A percentile compares a stretch with the other conserved stretches of the same genome.
These are phyloP conservation scores for Aurifilum marmelostoma DNA, from an alignment of 2,329 filamentous ascomycete genomes.

Conservation along the genomic window DNA sequence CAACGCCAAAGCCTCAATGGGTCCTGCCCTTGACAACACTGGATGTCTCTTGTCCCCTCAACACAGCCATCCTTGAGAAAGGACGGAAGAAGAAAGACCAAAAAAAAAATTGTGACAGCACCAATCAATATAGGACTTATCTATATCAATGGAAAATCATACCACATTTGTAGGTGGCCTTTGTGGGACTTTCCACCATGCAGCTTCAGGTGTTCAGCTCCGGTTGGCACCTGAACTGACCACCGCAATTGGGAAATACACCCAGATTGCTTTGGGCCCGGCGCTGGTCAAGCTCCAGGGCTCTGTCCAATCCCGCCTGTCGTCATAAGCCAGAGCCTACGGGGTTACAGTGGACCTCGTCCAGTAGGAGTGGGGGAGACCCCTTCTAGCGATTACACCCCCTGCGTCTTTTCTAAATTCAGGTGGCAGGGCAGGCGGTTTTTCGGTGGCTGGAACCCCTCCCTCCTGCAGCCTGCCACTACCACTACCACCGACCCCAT, in stretches of 20 bases:
- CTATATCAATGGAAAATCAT: neutral
- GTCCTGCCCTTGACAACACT: neutral
- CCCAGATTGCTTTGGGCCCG: neutral
- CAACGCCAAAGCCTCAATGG: neutral
- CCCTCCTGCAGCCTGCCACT: neutral
- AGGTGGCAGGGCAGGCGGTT: constrained; percentile 11
- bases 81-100: no score
- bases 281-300: neutral
- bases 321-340: constrained; percentile 8
- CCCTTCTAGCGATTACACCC: constrained; percentile 5
- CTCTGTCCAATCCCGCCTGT: constrained; percentile 12
- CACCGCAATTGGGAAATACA: neutral
- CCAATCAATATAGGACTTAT: neutral
- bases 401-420: constrained; percentile 14
- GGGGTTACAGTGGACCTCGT: constrained; percentile 4
- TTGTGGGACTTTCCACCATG: neutral
- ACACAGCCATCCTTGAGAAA: neutral
- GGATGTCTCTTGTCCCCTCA: neutral
- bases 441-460: constrained; percentile 6
- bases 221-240: neutral
- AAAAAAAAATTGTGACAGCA: no score
- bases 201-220: constrained; percentile 9
- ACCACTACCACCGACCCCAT: no score
- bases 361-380: neutral
- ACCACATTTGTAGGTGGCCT: neutral